Base-by-base conservation (phyloP, 208 protist species). In the Crithidia thermophila region DNA sequence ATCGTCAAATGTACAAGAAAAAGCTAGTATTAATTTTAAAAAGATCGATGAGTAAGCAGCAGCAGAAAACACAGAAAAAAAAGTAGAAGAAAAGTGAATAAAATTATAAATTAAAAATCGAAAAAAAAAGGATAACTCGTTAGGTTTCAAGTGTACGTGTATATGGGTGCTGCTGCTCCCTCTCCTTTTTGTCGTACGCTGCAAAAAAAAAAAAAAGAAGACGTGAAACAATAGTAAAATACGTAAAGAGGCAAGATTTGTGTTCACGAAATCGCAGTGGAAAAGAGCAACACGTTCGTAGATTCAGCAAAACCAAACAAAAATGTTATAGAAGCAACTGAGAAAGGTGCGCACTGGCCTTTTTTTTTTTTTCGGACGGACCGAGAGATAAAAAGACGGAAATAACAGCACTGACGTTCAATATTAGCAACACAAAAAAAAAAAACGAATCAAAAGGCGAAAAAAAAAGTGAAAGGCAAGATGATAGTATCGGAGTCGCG, bases 201-300 rank as follows among this genome's bases (percentile, higher is more conserved):
- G 21, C 5, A 58, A 58, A 34, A 28, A 70, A 53, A 42, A 60
- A 61, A 28, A 45, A 59, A 53, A 70, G 18, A 53, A 8, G 20
- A 65, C n/a, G 30, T 37, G 6, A 42, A 39, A 10, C 30, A 47
- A 59, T 1, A 59, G 16, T 4, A 46, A 67, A 14, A 20, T 31
- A 21, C 43, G 21, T 34, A 36, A 36, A 43, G 16, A n/a, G n/a
- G n/a, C n/a, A n/a, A n/a, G n/a, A n/a, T n/a, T n/a, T n/a, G n/a
- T n/a, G n/a, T n/a, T n/a, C n/a, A n/a, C n/a, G n/a, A n/a, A n/a
- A n/a, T n/a, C n/a, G n/a, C n/a, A n/a, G n/a, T n/a, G n/a, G n/a
- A n/a, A n/a, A n/a, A n/a, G n/a, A n/a, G n/a, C n/a, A n/a, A n/a
- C n/a, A n/a, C n/a, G n/a, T n/a, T n/a, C n/a, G n/a, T n/a, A n/a